Evolutionary conservation across 768 basidiomycete species (phyloP).

Genomic region (Boletus pseudo-olivaceus): DNA sequence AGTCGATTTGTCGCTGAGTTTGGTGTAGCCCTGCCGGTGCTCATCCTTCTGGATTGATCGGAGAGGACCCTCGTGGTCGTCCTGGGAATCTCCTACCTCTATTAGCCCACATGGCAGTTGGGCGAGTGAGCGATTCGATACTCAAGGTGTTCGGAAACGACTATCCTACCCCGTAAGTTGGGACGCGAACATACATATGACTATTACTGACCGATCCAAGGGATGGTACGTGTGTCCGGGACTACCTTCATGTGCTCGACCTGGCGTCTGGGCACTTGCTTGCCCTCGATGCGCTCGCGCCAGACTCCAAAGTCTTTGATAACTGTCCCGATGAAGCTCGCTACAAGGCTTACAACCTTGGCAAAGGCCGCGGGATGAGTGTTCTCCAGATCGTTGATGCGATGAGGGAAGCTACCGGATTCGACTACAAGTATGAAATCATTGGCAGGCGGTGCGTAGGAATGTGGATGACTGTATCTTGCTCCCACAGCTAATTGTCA

Average conservation of each 20-base stretch:
- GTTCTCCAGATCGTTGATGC: slow-evolving; percentile 93
- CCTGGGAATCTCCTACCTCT: slow-evolving; percentile 94
- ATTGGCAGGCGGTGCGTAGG: slow-evolving; percentile 79
- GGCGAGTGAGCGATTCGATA: slow-evolving; percentile 67
- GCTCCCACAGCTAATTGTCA: background rate
- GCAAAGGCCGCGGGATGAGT: slow-evolving; percentile 87
- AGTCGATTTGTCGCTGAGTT: slow-evolving; percentile 1
- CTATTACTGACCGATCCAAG: slow-evolving; percentile 40
- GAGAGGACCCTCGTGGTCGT: slow-evolving; percentile 94
- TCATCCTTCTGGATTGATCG: slow-evolving; percentile 91
- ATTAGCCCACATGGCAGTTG: slow-evolving; percentile 91
- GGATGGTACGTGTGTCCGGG: slow-evolving; percentile 97
- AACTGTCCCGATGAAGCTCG: slow-evolving; percentile 50
- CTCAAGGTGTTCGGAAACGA: slow-evolving; percentile 93
- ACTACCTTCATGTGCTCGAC: slow-evolving; percentile 92
- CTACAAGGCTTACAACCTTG: slow-evolving; percentile 96
- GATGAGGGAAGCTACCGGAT: slow-evolving; percentile 88
- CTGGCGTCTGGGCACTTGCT: slow-evolving; percentile 92
- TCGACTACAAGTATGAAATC: slow-evolving; percentile 84
- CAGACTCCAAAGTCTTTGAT: slow-evolving; percentile 55
- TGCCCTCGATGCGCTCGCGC: slow-evolving; percentile 78
- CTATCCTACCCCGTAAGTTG: slow-evolving; percentile 83
- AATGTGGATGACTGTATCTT: background rate
- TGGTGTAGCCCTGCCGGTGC: slow-evolving; percentile 87
- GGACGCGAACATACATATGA: too few species aligned